Evolutionary conservation across 2,329 filamentous ascomycete species (phyloP), one percentile per base, ranked within the genome.

Genomic region (Aspergillus flavus): DNA sequence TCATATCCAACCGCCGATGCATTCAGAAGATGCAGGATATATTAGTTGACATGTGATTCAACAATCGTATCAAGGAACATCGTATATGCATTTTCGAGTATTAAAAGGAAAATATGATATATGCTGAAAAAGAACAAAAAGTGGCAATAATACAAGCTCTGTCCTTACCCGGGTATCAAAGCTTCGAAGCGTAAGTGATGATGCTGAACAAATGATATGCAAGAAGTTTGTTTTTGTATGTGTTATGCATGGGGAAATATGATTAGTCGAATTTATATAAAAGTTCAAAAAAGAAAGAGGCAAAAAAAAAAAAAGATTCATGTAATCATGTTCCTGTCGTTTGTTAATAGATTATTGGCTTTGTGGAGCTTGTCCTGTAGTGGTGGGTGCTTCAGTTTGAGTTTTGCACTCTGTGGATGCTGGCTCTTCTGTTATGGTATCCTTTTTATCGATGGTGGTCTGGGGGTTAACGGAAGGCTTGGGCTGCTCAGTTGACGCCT

Each of bases 131-230:
- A 14, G 3, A 36, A 39, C 11, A 23, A 26, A 55, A 32, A 16
- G 7, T 21, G 52, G 16, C 30, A 48, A 52, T 36, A 41, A 39
- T 28, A 59, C 57, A 59, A 41, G 57, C 45, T 59, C 45, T 23
- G 45, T 59, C 45, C 32, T 59, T 59, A 23, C 43, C 23, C 21
- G 59, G 52, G 43, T 61, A 61, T 61, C 59, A 61, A 61, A 48
- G 53, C 53, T 48, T 43, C 41, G n/a, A 52, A 58, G 11, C 16
- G 19, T 32, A 52, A 48, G 23, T 48, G 6, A 26, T 48, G 10
- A 57, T 57, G 28, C 11, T n/a, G 59, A 26, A 34, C 34, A 53
- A 26, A 32, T 52, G 36, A 52, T 16, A 59, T 30, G 34, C 48
- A 41, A 54, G 23, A 28, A 39, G 12, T 48, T 54, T 54, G 26